phyloP scores from a whole-genome alignment of 2,329 filamentous ascomycete species.

The Plenodomus tracheiphilus region DNA sequence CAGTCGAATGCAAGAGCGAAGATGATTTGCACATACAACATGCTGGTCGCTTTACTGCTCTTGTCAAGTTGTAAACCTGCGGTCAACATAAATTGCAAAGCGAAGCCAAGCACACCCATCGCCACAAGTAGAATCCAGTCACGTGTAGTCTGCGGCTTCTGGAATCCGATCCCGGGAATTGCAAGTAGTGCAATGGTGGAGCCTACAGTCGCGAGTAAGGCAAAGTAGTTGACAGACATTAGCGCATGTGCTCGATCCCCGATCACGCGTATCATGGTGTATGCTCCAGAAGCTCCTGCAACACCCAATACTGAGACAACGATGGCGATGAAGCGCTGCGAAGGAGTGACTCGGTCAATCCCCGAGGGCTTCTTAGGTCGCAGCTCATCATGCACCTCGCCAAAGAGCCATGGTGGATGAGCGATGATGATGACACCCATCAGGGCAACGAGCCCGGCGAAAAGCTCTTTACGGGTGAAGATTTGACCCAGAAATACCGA shows the following conservation, averaged over 20 bases:
- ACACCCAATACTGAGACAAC: constrained; percentile 73
- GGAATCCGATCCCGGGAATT: constrained; percentile 58
- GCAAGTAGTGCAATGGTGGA: constrained; percentile 59
- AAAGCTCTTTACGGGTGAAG: constrained; percentile 72
- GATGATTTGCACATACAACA: constrained; percentile 68
- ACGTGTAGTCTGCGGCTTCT: constrained; percentile 53
- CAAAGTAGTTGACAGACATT: constrained; percentile 80
- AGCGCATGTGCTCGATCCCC: constrained; percentile 75
- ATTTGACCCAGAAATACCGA: constrained; percentile 71
- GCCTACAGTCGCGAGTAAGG: constrained; percentile 66
- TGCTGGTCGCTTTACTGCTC: constrained; percentile 59
- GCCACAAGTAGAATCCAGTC: constrained; percentile 68
- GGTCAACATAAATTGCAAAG: constrained; percentile 81
- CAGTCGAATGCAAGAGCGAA: constrained; percentile 66
- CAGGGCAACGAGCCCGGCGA: constrained; percentile 72
- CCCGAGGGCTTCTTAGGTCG: constrained; percentile 19
- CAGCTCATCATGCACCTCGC: constrained; percentile 13
- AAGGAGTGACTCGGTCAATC: constrained; percentile 52
- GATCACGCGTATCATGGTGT: constrained; percentile 74
- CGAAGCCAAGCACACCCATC: constrained; percentile 71
- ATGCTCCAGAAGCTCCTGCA: constrained; percentile 70
- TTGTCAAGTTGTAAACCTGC: constrained; percentile 71
- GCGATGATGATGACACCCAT: constrained; percentile 79
- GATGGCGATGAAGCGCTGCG: constrained; percentile 70
- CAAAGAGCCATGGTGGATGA: constrained; percentile 62